Evolutionary conservation across 805 yeast genomes (phyloP).

Genomic region (Kodamaea leandrae): DNA sequence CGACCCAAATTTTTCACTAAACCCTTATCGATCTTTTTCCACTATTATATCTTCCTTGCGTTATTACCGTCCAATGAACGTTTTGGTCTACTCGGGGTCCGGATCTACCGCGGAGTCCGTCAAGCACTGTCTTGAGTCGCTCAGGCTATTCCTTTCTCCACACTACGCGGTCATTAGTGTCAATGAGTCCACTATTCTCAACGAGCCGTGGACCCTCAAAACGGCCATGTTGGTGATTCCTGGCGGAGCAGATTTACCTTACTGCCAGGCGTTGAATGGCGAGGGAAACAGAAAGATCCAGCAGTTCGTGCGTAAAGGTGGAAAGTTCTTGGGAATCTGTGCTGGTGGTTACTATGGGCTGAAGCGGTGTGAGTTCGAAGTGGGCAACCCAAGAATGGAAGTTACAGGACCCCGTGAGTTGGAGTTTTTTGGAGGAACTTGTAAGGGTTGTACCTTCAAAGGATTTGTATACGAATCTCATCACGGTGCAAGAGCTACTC

Average conservation of each 20-base stretch:
- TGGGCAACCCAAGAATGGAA: constrained; percentile 65
- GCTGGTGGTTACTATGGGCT: constrained; percentile 93
- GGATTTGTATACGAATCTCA: constrained; percentile 83
- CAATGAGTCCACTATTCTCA: constrained; percentile 55
- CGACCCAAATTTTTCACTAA: background rate
- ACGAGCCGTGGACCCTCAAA: constrained; percentile 86
- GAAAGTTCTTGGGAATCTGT: constrained; percentile 82
- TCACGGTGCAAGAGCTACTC: constrained; percentile 65
- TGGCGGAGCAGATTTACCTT: constrained; percentile 96
- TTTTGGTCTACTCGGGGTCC: constrained; percentile 42
- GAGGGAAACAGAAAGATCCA: constrained; percentile 58
- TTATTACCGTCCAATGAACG: too few relatives aligned
- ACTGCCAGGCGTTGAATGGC: constrained; percentile 71
- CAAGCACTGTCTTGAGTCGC: constrained; percentile 74
- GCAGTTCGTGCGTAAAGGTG: constrained; percentile 73
- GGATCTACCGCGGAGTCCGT: constrained; percentile 90
- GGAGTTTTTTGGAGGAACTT: constrained; percentile 75
- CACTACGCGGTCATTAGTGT: constrained; percentile 81
- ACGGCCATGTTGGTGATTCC: constrained; percentile 83
- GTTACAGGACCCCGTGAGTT: constrained; percentile 86
- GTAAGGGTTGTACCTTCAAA: constrained; percentile 74
- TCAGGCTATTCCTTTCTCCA: constrained; percentile 75
- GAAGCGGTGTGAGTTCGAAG: constrained; percentile 76
- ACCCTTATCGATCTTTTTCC: background rate
- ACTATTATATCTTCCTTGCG: too few relatives aligned